phyloP scores from a whole-genome alignment of 2,329 filamentous ascomycete species.

The Nemania bipapillata region DNA sequence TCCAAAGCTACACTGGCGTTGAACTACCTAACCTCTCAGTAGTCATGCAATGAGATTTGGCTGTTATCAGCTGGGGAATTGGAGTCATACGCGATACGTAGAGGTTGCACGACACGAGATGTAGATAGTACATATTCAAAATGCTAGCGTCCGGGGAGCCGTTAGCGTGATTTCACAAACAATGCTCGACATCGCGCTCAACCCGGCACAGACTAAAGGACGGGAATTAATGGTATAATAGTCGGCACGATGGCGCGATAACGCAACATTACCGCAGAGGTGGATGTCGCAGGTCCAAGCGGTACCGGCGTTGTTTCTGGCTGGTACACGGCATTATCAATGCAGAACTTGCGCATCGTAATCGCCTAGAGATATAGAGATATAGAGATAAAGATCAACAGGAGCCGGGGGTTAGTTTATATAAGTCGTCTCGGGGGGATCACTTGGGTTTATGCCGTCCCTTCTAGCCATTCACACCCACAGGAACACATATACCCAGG shows the following conservation, averaged over 20 bases:
- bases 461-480: conserved; percentile 15
- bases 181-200: conserved; percentile 17
- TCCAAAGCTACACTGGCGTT: conserved; percentile 18
- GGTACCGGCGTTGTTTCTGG: conserved; percentile 33
- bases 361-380: conserved; percentile 21
- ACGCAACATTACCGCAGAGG: conserved; percentile 20
- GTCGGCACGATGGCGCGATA: conserved; percentile 39
- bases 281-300: conserved; percentile 30
- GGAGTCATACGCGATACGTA: conserved; percentile 22
- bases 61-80: conserved; percentile 21
- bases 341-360: conserved; percentile 32
- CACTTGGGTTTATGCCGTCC: conserved; percentile 20
- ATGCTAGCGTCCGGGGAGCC: conserved; percentile 23
- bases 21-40: conserved; percentile 8
- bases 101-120: conserved; percentile 14
- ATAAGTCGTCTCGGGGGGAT: conserved; percentile 30
- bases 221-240: conserved; percentile 38
- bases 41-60: conserved; percentile 1
- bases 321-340: conserved; percentile 41
- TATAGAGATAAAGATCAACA: conserved; percentile 27
- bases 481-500: conserved; percentile 16
- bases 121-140: not conserved
- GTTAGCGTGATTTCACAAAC: conserved; percentile 25
- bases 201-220: conserved; percentile 22
- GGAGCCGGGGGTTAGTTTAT: conserved; percentile 17